phyloP scores from a whole-genome alignment of 305 asterid genomes.

The Fraxinus latifolia region DNA sequence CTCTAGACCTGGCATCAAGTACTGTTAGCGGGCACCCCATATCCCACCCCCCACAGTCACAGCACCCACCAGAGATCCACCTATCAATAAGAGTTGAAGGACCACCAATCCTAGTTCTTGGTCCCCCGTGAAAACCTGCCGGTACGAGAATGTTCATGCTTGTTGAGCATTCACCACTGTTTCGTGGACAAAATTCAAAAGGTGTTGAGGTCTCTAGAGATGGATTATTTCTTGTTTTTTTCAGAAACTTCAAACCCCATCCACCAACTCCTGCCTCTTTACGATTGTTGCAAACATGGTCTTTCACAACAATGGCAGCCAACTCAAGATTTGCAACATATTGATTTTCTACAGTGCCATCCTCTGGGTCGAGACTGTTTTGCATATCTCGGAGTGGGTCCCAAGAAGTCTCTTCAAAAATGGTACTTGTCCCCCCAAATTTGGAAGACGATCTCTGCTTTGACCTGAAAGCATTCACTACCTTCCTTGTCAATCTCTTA shows the following conservation, averaged over 20 bases:
- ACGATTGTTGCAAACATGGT: constrained; percentile 31
- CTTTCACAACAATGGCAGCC: constrained; percentile 72
- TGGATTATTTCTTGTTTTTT: constrained; percentile 29
- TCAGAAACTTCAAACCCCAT: constrained; percentile 93
- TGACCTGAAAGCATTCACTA: constrained; percentile 49
- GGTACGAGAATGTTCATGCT: constrained; percentile 65
- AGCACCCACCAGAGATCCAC: constrained; percentile 71
- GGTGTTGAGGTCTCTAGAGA: constrained; percentile 26
- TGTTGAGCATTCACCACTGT: constrained; percentile 52
- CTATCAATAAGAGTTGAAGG: constrained; percentile 73
- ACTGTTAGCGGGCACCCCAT: constrained; percentile 76
- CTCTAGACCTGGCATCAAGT: constrained; percentile 35
- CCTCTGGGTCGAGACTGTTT: constrained; percentile 27
- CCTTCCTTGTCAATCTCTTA: constrained; percentile 50
- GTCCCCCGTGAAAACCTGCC: constrained; percentile 84
- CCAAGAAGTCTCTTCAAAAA: constrained; percentile 46
- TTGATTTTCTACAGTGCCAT: constrained; percentile 24
- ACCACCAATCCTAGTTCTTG: constrained; percentile 65
- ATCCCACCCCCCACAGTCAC: constrained; percentile 99
- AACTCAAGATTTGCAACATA: constrained; percentile 57
- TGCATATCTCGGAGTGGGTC: constrained; percentile 35
- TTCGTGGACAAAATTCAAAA: constrained; percentile 30
- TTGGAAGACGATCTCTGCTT: constrained; percentile 43
- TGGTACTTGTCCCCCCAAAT: constrained; percentile 39
- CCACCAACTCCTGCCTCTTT: constrained; percentile 61